Evolutionary conservation across 2,329 filamentous ascomycete genomes (phyloP).

Genomic region (Ophiosphaerella herpotricha): DNA sequence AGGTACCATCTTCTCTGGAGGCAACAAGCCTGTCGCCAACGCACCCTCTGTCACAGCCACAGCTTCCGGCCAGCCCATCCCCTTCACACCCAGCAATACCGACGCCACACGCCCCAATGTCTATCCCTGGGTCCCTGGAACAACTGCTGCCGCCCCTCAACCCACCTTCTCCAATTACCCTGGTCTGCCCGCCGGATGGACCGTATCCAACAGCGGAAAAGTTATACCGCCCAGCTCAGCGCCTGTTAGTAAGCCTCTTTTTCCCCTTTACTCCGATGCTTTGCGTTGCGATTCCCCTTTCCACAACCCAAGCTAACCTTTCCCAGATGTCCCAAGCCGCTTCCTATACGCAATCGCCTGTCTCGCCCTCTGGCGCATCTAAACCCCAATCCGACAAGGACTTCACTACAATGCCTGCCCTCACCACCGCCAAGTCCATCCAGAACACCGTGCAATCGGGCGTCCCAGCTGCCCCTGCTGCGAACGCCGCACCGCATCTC

Average conservation of each 20-base stretch:
- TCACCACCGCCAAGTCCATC: constrained; percentile 7
- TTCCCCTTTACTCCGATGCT: constrained; percentile 9
- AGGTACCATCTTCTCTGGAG: constrained; percentile 71
- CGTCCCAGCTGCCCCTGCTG: constrained; percentile 11
- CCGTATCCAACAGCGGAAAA: constrained; percentile 77
- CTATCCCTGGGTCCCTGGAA: constrained; percentile 66
- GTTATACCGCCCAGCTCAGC: constrained; percentile 73
- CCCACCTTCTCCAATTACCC: constrained; percentile 53
- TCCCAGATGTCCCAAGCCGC: constrained; percentile 56
- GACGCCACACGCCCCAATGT: constrained; percentile 49
- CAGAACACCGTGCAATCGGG: neutral
- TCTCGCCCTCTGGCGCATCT: constrained; percentile 38
- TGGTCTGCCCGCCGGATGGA: constrained; percentile 78
- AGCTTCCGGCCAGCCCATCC: constrained; percentile 66
- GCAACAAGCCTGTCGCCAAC: constrained; percentile 57
- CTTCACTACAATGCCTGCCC: constrained; percentile 54
- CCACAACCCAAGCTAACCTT: constrained; percentile 18
- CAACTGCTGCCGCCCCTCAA: constrained; percentile 56
- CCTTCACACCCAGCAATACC: constrained; percentile 67
- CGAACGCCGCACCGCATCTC: neutral
- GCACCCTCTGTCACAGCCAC: constrained; percentile 68
- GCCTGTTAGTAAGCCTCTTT: constrained; percentile 64
- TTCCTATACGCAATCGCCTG: constrained; percentile 59
- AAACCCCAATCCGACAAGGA: constrained; percentile 51
- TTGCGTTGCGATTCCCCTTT: neutral